Evolutionary conservation across 2,329 filamentous ascomycete species (phyloP), one percentile per base, ranked within the genome.

Genomic region (Pseudocercospora crystallina): DNA sequence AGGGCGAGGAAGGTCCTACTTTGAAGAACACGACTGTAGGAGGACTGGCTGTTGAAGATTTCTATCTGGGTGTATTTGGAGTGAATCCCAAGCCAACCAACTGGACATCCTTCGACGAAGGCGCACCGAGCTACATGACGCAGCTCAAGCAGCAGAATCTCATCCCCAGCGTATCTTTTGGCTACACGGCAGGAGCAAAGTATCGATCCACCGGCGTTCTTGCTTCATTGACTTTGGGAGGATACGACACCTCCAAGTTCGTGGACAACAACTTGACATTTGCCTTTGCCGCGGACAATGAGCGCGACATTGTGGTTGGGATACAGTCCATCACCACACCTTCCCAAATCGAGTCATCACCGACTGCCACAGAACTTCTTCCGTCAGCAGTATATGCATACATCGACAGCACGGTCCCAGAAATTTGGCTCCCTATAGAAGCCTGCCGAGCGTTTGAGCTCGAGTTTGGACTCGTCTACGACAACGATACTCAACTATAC

Each of bases 91-190:
- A 76, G 56, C 69, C 75, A 0, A 76, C 75, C 13, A 80, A 80
- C 57, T 76, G 78, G 60, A 71, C 63, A 65, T 79, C 50, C 72
- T 79, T 65, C 69, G 79, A 59, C 72, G 80, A 61, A 69, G 80
- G 50, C 63, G 84, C 62, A 71, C 80, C 58, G 69, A 84, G 63
- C 71, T 86, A 71, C 56, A 71, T 77, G 65, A 69, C 68, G 1
- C 57, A 61, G 44, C 79, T 87, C 37, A 79, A 83, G 62, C 69
- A 76, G 9, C 75, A 79, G 49, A 79, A 80, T 8, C 73, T 71
- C 50, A 86, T 90, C 41, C 83, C 86, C 1, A 89, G 86, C 65
- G 76, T 88, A 55, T 87, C 84, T 36, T 90, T 87, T 65, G 86
- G 84, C 44, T 90, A 85, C 66, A 90, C 87, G 3, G 86, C 86